Evolutionary conservation across 208 protist genomes (phyloP).

Genomic region (Pavlovales sp.): DNA sequence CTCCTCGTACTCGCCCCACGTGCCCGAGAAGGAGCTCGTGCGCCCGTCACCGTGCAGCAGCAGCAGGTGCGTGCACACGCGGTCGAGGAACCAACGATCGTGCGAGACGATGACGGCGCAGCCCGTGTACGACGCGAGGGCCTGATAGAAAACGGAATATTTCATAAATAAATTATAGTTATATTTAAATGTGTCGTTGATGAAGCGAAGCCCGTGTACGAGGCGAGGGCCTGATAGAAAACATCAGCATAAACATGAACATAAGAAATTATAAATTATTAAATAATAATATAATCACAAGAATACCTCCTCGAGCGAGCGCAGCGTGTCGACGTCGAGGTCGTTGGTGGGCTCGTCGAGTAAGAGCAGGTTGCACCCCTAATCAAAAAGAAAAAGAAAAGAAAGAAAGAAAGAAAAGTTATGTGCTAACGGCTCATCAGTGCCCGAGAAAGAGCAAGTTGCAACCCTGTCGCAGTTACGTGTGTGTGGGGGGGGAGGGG

Average conservation of each 20-base stretch:
- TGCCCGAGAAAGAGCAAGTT: conserved; percentile 62
- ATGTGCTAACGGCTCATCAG: too few species aligned
- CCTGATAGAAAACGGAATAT: background rate
- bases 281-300: too few species aligned
- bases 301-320: conserved; percentile 62
- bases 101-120: conserved; percentile 62
- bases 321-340: conserved; percentile 61
- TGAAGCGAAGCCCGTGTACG: too few species aligned
- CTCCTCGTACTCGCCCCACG: conserved; percentile 15
- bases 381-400: background rate
- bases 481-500: too few species aligned
- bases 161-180: too few species aligned
- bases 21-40: conserved; percentile 22
- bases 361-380: conserved; percentile 59
- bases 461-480: too few species aligned
- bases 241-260: too few species aligned
- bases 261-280: too few species aligned
- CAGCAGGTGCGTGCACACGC: conserved; percentile 65
- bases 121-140: conserved; percentile 58
- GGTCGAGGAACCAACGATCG: conserved; percentile 65
- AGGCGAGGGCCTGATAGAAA: background rate
- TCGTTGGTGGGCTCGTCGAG: conserved; percentile 69
- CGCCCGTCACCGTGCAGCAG: conserved; percentile 57
- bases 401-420: too few species aligned
- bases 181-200: too few species aligned